Percentiles rank a stretch among this genome's conserved stretches.
Evolutionary conservation across 495 filamentous ascomycete genomes (phyloP).

Genomic region (Pyrenopolyporus hunteri): DNA sequence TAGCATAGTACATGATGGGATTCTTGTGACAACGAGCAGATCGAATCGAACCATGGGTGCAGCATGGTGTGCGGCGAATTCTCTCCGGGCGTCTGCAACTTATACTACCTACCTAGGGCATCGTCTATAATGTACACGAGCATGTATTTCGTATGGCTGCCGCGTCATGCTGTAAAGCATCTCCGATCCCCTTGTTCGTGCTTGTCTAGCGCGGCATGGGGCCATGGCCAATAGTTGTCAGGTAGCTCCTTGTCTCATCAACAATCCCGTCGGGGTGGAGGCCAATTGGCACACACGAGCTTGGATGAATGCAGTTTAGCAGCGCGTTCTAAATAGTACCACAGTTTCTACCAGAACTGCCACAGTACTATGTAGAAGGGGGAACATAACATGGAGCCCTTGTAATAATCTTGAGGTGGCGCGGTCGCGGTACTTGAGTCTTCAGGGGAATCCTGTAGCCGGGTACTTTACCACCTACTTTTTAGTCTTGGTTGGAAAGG

Average conservation of each 20-base stretch:
- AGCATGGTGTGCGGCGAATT: constrained; percentile 35
- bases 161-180: constrained; percentile 39
- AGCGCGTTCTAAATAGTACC: constrained; percentile 13
- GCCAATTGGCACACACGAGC: constrained; percentile 29
- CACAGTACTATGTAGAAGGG: not conserved
- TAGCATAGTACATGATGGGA: too few relatives aligned
- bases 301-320: constrained; percentile 29
- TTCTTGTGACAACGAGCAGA: constrained; percentile 16
- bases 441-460: constrained; percentile 20
- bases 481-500: too few relatives aligned
- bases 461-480: too few relatives aligned
- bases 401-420: constrained; percentile 26
- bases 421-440: constrained; percentile 26
- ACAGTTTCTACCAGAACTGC: too few relatives aligned
- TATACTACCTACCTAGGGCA: constrained; percentile 2
- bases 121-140: not conserved
- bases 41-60: constrained; percentile 36
- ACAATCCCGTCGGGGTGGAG: constrained; percentile 36
- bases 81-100: constrained; percentile 18
- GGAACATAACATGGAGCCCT: too few relatives aligned
- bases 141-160: constrained; percentile 24
- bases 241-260: constrained; percentile 35
- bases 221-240: constrained; percentile 42
- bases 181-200: constrained; percentile 34
- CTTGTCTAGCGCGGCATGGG: constrained; percentile 49